Evolutionary conservation across 225 moss, liverwort and hornwort species (phyloP).

Genomic region (Climacium dendroides): DNA sequence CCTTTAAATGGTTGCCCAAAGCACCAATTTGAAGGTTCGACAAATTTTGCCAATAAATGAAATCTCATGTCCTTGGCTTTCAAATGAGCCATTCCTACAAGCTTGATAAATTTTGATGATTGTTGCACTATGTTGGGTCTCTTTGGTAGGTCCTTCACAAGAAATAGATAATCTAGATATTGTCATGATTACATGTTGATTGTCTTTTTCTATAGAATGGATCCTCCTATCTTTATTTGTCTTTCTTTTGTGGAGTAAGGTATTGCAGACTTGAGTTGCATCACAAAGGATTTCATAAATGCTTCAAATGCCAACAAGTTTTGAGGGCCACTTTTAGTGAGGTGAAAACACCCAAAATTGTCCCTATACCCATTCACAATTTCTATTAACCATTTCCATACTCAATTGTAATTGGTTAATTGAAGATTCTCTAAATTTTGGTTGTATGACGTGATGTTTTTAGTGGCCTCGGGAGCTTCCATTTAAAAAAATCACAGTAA

Average conservation of each 20-base stretch:
- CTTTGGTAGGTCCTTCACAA: background rate
- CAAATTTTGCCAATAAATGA: background rate
- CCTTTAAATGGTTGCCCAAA: background rate
- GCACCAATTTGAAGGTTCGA: accelerated
- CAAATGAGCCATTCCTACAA: too few relatives aligned
- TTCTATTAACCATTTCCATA: too few relatives aligned
- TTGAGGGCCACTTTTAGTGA: background rate
- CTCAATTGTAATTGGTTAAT: too few relatives aligned
- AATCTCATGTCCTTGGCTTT: accelerated
- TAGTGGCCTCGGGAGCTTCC: background rate
- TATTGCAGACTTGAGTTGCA: accelerated
- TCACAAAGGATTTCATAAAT: accelerated
- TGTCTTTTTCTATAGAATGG: background rate
- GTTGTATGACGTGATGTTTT: background rate
- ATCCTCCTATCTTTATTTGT: background rate
- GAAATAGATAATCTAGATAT: background rate
- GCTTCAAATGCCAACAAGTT: background rate
- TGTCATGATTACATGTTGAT: background rate
- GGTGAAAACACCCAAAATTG: background rate
- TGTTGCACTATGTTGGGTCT: accelerated
- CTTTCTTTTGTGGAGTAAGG: accelerated
- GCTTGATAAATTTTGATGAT: background rate
- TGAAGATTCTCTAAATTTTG: too few relatives aligned
- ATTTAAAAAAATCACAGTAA: background rate
- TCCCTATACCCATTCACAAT: background rate